A percentile compares a stretch with the other conserved stretches of the same genome.
phyloP scores from a whole-genome alignment of 257 asterid species.

The Cynanchum wilfordii region DNA sequence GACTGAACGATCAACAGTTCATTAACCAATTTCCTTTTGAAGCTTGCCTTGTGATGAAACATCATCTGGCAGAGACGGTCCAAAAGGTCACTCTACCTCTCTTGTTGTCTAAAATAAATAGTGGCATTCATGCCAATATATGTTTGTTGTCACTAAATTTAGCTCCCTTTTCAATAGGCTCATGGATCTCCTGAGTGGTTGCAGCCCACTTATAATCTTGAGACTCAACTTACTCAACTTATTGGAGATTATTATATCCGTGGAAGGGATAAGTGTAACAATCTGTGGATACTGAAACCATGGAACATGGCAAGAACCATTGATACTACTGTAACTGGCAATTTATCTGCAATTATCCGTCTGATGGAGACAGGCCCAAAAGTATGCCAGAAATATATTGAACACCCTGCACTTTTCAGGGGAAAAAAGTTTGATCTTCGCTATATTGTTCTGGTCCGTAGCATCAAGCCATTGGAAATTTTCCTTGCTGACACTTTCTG shows the following conservation, averaged over 20 bases:
- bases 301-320: conserved; percentile 99
- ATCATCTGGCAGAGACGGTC: conserved; percentile 87
- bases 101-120: neutral
- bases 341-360: conserved; percentile 77
- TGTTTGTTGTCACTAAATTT: conserved; percentile 20
- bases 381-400: conserved; percentile 93
- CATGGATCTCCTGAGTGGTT: conserved; percentile 86
- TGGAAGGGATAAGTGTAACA: conserved; percentile 57
- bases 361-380: conserved; percentile 99
- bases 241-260: conserved; percentile 69
- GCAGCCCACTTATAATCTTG: conserved; percentile 95
- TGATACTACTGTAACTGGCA: conserved; percentile 77
- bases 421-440: conserved; percentile 96
- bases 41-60: conserved; percentile 97
- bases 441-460: conserved; percentile 72
- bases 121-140: neutral
- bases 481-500: conserved; percentile 81
- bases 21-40: conserved; percentile 91
- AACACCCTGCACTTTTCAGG: conserved; percentile 80
- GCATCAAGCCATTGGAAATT: conserved; percentile 75
- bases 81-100: conserved; percentile 49
- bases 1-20: conserved; percentile 71
- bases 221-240: conserved; percentile 76
- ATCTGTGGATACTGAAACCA: conserved; percentile 93
- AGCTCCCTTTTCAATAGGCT: conserved; percentile 43